Evolutionary conservation across 345 rosid species (phyloP), one percentile per base, ranked within the genome.

Genomic region (Luvunga scandens): DNA sequence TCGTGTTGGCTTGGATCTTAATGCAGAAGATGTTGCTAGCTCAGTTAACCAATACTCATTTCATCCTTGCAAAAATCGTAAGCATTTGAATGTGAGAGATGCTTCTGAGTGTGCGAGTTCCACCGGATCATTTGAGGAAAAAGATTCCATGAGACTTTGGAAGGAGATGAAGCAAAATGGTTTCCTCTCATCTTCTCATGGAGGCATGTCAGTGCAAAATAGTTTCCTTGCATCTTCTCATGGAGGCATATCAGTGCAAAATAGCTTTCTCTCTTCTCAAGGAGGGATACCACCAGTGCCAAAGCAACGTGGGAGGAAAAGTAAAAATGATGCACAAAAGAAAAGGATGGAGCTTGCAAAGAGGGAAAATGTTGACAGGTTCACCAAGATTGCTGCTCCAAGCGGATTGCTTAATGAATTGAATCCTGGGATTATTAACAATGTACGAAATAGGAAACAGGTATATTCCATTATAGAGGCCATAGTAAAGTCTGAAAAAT

Each of bases 401-500:
- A 96, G 97, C 80, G 98, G 98, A 55, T 86, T 92, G 80, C 89
- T 96, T 73, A 94, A 91, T 64, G 95, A 87, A 65, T 72, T 96
- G 86, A 96, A 94, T 80, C 99, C 97, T 0, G 98, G 99, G 62
- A 96, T 96, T 73, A 91, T 96, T 80, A 92, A 90, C 86, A 96
- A 91, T 77, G 93, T 96, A 48, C 89, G 99, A 79, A 94, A 89
- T 72, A 94, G 82, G 82, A 89, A 87, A 80, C 99, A 96, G 78
- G 99, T 96, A 59, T 97, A 88, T 82, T 91, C 99, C 31, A 90
- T 94, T 42, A 96, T 96, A 69, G 93, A 92, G 86, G 90, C 95
- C 33, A 50, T 96, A 69, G 91, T 91, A 68, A 86, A 88, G 84
- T 90, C 87, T 73, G 92, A 89, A 79, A 88, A 80, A 61, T 78